Percentiles rank a stretch among this genome's conserved stretches.
These are phyloP conservation scores for Salvia miltiorrhiza DNA, from an alignment of 257 asterid genomes.

Conservation along the genomic window DNA sequence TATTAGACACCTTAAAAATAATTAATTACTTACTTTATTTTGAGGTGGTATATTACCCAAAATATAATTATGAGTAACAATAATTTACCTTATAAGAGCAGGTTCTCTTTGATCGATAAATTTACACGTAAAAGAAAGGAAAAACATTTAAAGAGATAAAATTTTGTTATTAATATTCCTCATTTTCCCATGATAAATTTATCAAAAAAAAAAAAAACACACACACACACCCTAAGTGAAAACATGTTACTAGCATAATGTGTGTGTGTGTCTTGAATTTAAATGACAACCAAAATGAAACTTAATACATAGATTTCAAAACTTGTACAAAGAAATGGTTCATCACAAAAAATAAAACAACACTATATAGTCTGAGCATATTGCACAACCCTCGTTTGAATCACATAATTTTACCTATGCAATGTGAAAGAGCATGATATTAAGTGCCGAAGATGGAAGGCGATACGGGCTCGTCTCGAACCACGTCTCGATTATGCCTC, in stretches of 20 bases:
- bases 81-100: no score
- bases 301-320: not conserved
- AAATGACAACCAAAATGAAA: no score
- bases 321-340: not conserved
- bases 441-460: conserved; percentile 56
- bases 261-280: not conserved
- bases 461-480: conserved; percentile 32
- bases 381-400: not conserved
- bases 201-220: no score
- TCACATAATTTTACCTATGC: conserved; percentile 19
- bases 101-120: no score
- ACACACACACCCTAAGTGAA: no score
- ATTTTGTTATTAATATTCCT: no score
- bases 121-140: no score
- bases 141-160: no score
- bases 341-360: not conserved
- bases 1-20: not conserved
- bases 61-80: no score
- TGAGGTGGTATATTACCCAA: no score
- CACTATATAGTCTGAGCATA: not conserved
- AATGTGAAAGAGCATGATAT: conserved; percentile 61
- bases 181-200: no score
- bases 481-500: conserved; percentile 47
- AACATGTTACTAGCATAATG: not conserved
- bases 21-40: not conserved